These are phyloP conservation scores for Gloeostereum incarnatum DNA, from an alignment of 768 basidiomycete genomes.

Conservation along the genomic window DNA sequence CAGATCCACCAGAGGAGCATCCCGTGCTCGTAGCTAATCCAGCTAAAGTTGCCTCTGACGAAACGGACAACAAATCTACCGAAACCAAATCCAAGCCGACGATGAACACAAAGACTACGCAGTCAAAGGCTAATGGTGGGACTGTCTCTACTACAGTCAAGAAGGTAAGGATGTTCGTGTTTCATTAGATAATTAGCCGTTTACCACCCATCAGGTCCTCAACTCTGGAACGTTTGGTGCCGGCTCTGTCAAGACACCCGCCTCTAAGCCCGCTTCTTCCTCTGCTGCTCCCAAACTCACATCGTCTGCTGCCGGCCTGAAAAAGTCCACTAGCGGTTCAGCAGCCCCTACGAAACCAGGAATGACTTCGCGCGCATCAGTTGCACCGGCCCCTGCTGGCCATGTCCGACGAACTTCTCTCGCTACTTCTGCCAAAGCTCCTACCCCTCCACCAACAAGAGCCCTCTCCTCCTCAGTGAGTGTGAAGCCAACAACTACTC, in stretches of 20 bases:
- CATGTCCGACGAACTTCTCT: slow-evolving; percentile 35
- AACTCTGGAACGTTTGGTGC: slow-evolving; percentile 59
- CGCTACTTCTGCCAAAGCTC: slow-evolving; percentile 23
- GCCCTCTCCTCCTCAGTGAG: slow-evolving; percentile 32
- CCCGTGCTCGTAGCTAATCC: slow-evolving; percentile 10
- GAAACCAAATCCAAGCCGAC: slow-evolving; percentile 22
- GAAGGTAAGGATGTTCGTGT: slow-evolving; percentile 34
- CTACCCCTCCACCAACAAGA: slow-evolving; percentile 20
- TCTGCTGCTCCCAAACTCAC: slow-evolving; percentile 22
- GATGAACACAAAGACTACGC: slow-evolving; percentile 30
- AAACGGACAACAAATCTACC: slow-evolving; percentile 17
- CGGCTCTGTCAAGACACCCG: slow-evolving; percentile 38
- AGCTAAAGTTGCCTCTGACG: too few species aligned
- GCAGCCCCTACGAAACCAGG: slow-evolving; percentile 28
- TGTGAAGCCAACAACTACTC: slow-evolving; percentile 23
- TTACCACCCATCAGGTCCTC: slow-evolving; percentile 37
- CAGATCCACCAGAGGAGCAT: slow-evolving; percentile 9
- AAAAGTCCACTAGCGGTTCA: slow-evolving; percentile 30
- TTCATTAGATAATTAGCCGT: slow-evolving; percentile 10
- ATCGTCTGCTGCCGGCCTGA: slow-evolving; percentile 22
- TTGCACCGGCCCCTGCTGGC: slow-evolving; percentile 19
- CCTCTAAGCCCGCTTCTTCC: slow-evolving; percentile 28
- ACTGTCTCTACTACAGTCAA: slow-evolving; percentile 53
- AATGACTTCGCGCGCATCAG: slow-evolving; percentile 19
- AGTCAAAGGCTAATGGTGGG: slow-evolving; percentile 35